Conservation (phyloP, 108 stramenopile species). For the Nitzschia sp. region DNA sequence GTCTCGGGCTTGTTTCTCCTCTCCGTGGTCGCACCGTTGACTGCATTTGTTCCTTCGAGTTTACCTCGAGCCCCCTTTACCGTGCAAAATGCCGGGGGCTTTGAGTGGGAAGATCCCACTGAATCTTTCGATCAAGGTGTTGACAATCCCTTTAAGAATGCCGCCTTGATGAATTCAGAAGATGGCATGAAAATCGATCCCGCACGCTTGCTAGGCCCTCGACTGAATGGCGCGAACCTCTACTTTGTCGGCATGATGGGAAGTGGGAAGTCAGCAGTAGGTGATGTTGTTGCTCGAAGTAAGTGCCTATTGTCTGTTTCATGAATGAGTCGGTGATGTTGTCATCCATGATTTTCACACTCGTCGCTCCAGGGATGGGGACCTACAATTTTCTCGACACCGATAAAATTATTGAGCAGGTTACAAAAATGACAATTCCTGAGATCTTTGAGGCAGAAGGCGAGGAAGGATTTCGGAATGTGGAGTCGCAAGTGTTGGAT, state of each 20-base stretch:
- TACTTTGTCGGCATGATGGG: conserved; percentile 98
- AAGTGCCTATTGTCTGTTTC: conserved; percentile 25
- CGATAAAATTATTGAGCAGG: conserved; percentile 84
- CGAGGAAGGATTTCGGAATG: conserved; percentile 86
- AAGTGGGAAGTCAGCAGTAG: conserved; percentile 86
- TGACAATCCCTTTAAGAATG: conserved; percentile 88
- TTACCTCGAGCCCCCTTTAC: neutral
- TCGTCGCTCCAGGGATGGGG: conserved; percentile 63
- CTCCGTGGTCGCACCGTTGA: neutral
- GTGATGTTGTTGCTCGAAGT: conserved; percentile 72
- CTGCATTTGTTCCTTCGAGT: conserved; percentile 8
- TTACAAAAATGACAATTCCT: conserved; percentile 65
- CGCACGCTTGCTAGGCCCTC: conserved; percentile 72
- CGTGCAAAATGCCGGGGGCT: conserved; percentile 63
- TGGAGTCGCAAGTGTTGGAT: conserved; percentile 87
- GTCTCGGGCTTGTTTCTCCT: too few species aligned
- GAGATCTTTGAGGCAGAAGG: conserved; percentile 89
- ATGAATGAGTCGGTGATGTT: neutral
- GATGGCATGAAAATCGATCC: conserved; percentile 69
- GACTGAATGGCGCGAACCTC: conserved; percentile 81
- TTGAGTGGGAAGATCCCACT: conserved; percentile 87
- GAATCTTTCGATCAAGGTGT: conserved; percentile 73
- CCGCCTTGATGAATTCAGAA: conserved; percentile 42
- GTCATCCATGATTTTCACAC: conserved; percentile 14
- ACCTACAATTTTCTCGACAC: conserved; percentile 94